Percentiles rank a stretch among this genome's conserved stretches.
These are phyloP conservation scores for Cordyceps cicadae DNA, from an alignment of 2,329 filamentous ascomycete genomes.

Conservation along the genomic window DNA sequence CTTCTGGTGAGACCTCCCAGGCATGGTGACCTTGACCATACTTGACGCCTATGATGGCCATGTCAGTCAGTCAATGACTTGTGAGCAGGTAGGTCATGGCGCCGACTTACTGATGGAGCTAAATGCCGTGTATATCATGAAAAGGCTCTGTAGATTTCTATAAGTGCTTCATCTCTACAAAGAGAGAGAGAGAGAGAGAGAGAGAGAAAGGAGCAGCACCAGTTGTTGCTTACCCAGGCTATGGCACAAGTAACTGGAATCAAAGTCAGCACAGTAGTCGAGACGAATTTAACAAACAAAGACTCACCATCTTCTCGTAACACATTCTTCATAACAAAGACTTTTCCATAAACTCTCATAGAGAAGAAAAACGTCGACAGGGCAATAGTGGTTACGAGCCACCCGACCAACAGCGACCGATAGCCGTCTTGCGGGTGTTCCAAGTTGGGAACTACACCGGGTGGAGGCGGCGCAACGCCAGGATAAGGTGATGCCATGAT, in stretches of 20 bases:
- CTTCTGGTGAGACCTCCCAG: conserved; percentile 17
- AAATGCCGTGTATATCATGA: not conserved
- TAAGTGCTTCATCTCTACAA: no score
- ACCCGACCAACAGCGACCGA: conserved; percentile 10
- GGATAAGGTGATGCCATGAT: conserved; percentile 5
- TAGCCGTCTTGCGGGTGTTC: conserved; percentile 14
- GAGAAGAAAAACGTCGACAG: conserved; percentile 8
- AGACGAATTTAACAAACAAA: not conserved
- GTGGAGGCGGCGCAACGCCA: conserved; percentile 17
- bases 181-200: no score
- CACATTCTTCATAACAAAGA: not conserved
- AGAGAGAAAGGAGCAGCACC: no score
- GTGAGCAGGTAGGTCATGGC: no score
- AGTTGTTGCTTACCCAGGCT: conserved; percentile 14
- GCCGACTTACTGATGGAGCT: conserved; percentile 13
- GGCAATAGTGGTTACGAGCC: not conserved
- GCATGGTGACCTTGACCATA: conserved; percentile 19
- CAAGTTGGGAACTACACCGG: conserved; percentile 17
- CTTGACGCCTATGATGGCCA: conserved; percentile 2
- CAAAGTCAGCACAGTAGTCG: not conserved
- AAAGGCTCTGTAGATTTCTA: not conserved
- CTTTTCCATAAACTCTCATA: conserved; percentile 16
- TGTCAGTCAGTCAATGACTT: not conserved
- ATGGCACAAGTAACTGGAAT: conserved; percentile 13
- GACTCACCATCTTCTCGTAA: conserved; percentile 6